Evolutionary conservation across 371 early-diverging fungal species (phyloP).

Genomic region (Umbelopsis sp.): DNA sequence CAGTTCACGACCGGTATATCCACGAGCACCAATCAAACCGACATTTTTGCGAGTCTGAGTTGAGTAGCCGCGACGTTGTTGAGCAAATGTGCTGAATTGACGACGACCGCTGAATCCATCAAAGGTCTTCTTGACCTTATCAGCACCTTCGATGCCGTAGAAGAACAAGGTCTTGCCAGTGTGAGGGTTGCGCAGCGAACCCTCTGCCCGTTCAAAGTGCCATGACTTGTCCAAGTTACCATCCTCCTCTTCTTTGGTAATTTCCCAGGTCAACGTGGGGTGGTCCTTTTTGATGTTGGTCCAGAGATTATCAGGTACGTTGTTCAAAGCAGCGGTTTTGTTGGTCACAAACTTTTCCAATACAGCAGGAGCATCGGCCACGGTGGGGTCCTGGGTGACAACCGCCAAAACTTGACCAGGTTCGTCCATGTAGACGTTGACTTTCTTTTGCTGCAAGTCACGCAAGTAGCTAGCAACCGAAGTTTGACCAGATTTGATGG

Average conservation of each 20-base stretch:
- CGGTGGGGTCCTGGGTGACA: conserved; percentile 57
- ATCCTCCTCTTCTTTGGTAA: conserved; percentile 61
- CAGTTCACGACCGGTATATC: conserved; percentile 94
- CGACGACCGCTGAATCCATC: conserved; percentile 34
- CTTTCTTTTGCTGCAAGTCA: conserved; percentile 59
- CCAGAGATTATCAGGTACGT: conserved; percentile 93
- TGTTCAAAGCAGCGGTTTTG: conserved; percentile 79
- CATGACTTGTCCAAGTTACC: conserved; percentile 65
- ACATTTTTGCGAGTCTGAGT: conserved; percentile 56
- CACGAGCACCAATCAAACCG: conserved; percentile 96
- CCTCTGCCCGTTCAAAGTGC: conserved; percentile 95
- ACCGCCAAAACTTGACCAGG: conserved; percentile 89
- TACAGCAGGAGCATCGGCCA: conserved; percentile 52
- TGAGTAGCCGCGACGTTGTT: conserved; percentile 61
- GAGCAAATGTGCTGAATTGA: conserved; percentile 40
- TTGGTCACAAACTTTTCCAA: conserved; percentile 49
- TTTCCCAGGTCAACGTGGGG: conserved; percentile 71
- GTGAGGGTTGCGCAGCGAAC: conserved; percentile 66
- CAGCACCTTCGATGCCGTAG: conserved; percentile 84
- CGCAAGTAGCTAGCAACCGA: conserved; percentile 80
- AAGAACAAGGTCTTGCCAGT: conserved; percentile 85
- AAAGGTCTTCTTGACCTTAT: conserved; percentile 62
- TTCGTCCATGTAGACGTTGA: conserved; percentile 82
- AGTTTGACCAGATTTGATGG: conserved; percentile 63
- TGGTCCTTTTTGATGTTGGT: conserved; percentile 75